phyloP scores from a whole-genome alignment of 352 stramenopile genomes.

The Pythium phragmiticola region DNA sequence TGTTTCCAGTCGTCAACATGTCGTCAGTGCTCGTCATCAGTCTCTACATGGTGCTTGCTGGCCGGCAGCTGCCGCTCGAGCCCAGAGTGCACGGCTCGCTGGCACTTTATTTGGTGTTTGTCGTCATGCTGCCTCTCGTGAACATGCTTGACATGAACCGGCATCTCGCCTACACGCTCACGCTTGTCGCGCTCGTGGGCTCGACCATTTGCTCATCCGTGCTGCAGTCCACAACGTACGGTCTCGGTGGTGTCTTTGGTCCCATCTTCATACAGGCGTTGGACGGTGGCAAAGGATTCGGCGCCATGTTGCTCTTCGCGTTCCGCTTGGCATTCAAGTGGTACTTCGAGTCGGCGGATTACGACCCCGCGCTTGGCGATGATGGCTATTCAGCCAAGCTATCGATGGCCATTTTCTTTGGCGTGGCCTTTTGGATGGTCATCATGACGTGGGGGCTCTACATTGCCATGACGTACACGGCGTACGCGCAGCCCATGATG shows the following conservation, averaged over 20 bases:
- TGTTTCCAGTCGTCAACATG: conserved; percentile 86
- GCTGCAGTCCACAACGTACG: conserved; percentile 73
- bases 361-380: background rate
- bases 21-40: conserved; percentile 75
- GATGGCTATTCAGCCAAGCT: conserved; percentile 29
- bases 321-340: conserved; percentile 63
- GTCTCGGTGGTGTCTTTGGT: conserved; percentile 75
- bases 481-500: conserved; percentile 62
- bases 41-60: conserved; percentile 78
- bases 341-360: conserved; percentile 27
- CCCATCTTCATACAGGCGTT: conserved; percentile 76
- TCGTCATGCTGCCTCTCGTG: conserved; percentile 54
- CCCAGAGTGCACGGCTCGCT: conserved; percentile 56
- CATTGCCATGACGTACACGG: conserved; percentile 43
- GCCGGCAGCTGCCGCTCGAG: conserved; percentile 59
- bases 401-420: conserved; percentile 72
- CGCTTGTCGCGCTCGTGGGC: conserved; percentile 56
- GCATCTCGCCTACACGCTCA: conserved; percentile 51
- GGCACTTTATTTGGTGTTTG: conserved; percentile 49
- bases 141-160: conserved; percentile 56
- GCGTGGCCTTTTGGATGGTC: conserved; percentile 55
- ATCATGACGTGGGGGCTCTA: conserved; percentile 56
- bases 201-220: conserved; percentile 68
- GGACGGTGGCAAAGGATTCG: conserved; percentile 75
- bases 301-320: conserved; percentile 67